A percentile compares a stretch with the other conserved stretches of the same genome.
Conservation (phyloP, 768 basidiomycete genomes). For the Pleurotus sapidus region DNA sequence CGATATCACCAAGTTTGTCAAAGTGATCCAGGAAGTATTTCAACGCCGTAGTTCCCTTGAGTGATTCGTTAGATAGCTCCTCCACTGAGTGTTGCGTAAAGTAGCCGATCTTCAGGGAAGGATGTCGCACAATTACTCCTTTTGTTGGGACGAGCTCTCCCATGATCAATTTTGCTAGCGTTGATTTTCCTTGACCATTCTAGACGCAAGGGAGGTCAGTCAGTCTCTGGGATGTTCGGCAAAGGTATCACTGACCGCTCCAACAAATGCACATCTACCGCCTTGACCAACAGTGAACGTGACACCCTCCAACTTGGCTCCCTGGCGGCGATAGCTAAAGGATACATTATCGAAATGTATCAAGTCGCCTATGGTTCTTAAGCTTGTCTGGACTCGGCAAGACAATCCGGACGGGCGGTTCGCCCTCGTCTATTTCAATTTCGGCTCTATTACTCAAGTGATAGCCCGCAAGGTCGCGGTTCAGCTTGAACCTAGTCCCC, state of each 20-base stretch:
- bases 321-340: constrained; percentile 25
- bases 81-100: constrained; percentile 66
- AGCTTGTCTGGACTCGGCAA: constrained; percentile 26
- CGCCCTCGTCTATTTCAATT: constrained; percentile 35
- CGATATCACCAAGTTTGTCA: constrained; percentile 25
- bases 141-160: constrained; percentile 15
- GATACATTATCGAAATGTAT: constrained; percentile 27
- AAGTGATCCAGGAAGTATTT: constrained; percentile 22
- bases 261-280: constrained; percentile 38
- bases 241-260: constrained; percentile 16
- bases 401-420: constrained; percentile 29
- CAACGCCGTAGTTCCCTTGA: constrained; percentile 20
- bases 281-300: constrained; percentile 35
- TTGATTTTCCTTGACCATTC: constrained; percentile 59
- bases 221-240: not conserved
- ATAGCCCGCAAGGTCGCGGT: constrained; percentile 41
- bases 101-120: constrained; percentile 52
- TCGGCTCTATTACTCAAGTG: constrained; percentile 33
- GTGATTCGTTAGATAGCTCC: constrained; percentile 30
- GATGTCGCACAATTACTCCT: constrained; percentile 52
- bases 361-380: constrained; percentile 30
- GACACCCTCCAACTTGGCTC: constrained; percentile 23
- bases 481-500: constrained; percentile 54
- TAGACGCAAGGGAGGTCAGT: constrained; percentile 20
- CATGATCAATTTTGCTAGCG: constrained; percentile 46